Percentiles rank a stretch among this genome's conserved stretches.
Conservation (phyloP, 2,329 filamentous ascomycete species). For the Trichoderma harzianum region DNA sequence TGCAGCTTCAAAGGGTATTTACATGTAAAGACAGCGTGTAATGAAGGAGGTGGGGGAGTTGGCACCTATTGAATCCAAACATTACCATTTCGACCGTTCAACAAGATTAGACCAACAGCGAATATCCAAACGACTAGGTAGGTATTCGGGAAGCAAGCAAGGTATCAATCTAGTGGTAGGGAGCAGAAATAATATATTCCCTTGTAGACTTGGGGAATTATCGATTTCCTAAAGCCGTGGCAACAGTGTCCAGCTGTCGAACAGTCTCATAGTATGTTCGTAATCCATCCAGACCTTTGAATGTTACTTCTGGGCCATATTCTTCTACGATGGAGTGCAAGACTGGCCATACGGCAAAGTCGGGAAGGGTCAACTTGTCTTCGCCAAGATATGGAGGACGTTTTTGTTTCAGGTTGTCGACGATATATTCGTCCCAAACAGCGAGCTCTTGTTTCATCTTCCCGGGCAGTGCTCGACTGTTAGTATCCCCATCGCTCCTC, state of each 20-base stretch:
- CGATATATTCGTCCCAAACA: slow-evolving; percentile 40
- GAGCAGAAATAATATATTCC: not conserved
- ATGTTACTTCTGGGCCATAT: slow-evolving; percentile 28
- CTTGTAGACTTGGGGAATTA: not conserved
- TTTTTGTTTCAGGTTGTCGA: slow-evolving; percentile 2
- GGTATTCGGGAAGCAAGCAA: not conserved
- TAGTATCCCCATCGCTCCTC: slow-evolving; percentile 11
- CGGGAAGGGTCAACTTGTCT: slow-evolving; percentile 41
- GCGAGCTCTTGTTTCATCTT: slow-evolving; percentile 34
- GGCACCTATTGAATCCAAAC: not conserved
- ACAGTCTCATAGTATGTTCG: slow-evolving; percentile 38
- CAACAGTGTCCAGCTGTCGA: slow-evolving; percentile 23
- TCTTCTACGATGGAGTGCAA: slow-evolving; percentile 44
- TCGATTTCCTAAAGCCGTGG: slow-evolving; percentile 23
- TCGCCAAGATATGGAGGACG: slow-evolving; percentile 46
- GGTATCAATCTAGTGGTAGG: not conserved
- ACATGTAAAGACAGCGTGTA: not conserved
- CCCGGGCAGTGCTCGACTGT: slow-evolving; percentile 21
- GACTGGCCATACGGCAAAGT: slow-evolving; percentile 58
- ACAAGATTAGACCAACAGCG: not conserved
- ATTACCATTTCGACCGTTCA: not conserved
- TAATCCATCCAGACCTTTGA: slow-evolving; percentile 33
- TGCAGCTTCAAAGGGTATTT: not conserved
- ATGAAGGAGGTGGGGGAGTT: not conserved
- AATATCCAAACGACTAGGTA: not conserved